Evolutionary conservation across 176 grass and related monocot genomes (phyloP).

Genomic region (Carex littledalei): DNA sequence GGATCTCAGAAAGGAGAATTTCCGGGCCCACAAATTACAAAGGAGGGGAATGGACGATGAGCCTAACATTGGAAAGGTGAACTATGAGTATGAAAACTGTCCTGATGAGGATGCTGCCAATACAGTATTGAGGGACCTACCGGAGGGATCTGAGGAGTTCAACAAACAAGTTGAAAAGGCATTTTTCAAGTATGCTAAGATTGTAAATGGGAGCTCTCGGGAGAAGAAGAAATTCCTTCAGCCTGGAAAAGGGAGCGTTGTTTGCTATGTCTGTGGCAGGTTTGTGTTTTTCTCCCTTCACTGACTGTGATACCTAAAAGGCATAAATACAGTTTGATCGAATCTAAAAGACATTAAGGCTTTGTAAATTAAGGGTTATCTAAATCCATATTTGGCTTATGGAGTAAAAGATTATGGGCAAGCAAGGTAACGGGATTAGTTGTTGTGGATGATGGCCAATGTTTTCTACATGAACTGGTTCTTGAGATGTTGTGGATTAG

Average conservation of each 20-base stretch:
- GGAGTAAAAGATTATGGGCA: neutral
- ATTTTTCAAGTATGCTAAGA: conserved; percentile 67
- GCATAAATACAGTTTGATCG: neutral
- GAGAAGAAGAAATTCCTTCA: conserved; percentile 56
- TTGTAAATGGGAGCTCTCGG: conserved; percentile 48
- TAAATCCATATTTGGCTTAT: neutral
- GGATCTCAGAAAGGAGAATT: conserved; percentile 19
- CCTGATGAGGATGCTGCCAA: conserved; percentile 22
- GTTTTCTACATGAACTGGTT: neutral
- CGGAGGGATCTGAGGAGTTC: conserved; percentile 79
- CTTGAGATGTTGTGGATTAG: neutral
- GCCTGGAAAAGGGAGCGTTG: conserved; percentile 46
- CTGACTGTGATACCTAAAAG: conserved; percentile 15
- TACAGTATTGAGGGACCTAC: conserved; percentile 46
- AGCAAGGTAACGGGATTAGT: neutral
- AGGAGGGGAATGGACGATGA: conserved; percentile 39
- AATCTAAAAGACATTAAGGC: neutral
- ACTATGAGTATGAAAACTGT: conserved; percentile 27
- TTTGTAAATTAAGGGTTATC: neutral
- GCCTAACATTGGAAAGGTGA: conserved; percentile 15
- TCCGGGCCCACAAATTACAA: conserved; percentile 27
- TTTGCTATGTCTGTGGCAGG: conserved; percentile 85
- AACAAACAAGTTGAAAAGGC: conserved; percentile 58
- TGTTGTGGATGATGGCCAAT: neutral
- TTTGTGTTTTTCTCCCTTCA: conserved; percentile 64